These are phyloP conservation scores for Colletotrichum tanaceti DNA, from an alignment of 2,329 filamentous ascomycete species.

Conservation along the genomic window DNA sequence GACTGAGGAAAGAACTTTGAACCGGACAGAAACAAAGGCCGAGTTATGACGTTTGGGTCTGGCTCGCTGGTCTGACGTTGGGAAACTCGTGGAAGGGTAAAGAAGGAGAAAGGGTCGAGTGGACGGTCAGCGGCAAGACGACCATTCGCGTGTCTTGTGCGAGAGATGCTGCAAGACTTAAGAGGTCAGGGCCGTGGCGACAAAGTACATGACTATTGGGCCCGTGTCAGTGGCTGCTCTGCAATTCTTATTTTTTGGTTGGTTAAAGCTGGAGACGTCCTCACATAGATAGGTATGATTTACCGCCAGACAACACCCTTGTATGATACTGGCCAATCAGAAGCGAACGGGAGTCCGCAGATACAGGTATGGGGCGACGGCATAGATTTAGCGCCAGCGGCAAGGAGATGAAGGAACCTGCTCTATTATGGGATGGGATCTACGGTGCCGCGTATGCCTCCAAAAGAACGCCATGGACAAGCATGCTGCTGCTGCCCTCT, in stretches of 20 bases:
- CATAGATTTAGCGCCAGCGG: conserved; percentile 27
- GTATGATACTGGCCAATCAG: conserved; percentile 10
- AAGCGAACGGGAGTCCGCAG: not conserved
- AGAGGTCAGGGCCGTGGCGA: conserved; percentile 6
- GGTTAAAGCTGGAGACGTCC: conserved; percentile 11
- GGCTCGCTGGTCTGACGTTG: conserved; percentile 2
- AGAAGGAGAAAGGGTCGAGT: not conserved
- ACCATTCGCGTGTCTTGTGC: not conserved
- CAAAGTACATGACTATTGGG: conserved; percentile 26
- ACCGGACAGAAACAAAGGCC: conserved; percentile 20
- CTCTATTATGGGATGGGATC: not conserved
- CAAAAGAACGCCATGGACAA: not conserved
- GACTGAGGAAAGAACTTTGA: conserved; percentile 19
- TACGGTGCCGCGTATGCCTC: conserved; percentile 3
- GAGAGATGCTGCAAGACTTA: not conserved
- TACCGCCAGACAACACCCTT: conserved; percentile 16
- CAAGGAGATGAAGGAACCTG: conserved; percentile 17
- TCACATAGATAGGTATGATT: conserved; percentile 18
- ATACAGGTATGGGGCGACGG: conserved; percentile 7
- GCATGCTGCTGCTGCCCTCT: not conserved
- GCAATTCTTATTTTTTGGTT: not conserved
- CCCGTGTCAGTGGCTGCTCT: conserved; percentile 21
- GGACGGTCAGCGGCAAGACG: conserved; percentile 33
- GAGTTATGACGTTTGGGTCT: not conserved
- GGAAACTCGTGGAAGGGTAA: not conserved